Percentiles rank a stretch among this genome's conserved stretches.
Conservation (phyloP, 805 yeast genomes). For the Nakazawaea laoshanensis region DNA sequence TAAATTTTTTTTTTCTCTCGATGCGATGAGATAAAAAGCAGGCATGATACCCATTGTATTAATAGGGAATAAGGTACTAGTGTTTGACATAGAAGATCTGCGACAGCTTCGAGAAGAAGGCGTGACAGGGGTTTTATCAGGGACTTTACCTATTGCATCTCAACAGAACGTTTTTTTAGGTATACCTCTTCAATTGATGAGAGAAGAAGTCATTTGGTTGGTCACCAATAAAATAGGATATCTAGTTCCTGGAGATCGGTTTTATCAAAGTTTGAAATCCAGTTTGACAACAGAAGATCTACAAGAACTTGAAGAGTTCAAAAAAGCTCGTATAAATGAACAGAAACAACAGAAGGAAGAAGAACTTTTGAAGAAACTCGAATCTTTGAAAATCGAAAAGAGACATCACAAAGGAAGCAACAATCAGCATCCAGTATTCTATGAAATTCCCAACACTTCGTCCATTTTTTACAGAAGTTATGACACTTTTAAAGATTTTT, state of each 20-base stretch:
- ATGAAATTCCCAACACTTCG: constrained; percentile 15
- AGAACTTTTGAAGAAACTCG: constrained; percentile 13
- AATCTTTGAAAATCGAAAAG: constrained; percentile 8
- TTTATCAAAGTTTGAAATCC: constrained; percentile 15
- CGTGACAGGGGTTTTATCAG: constrained; percentile 69
- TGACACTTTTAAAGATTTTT: constrained; percentile 11
- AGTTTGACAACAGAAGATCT: constrained; percentile 11
- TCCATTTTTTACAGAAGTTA: constrained; percentile 10
- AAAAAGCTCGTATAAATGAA: constrained; percentile 11
- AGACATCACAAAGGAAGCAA: not conserved
- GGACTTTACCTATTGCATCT: constrained; percentile 84
- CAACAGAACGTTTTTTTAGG: constrained; percentile 90
- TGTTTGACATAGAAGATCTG: constrained; percentile 52
- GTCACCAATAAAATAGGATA: constrained; percentile 32
- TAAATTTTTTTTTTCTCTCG: constrained; percentile 1
- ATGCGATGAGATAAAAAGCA: not conserved
- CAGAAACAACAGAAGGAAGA: constrained; percentile 12
- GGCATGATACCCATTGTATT: constrained; percentile 23
- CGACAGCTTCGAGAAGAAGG: constrained; percentile 50
- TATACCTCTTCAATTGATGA: constrained; percentile 64
- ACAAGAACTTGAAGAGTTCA: constrained; percentile 6
- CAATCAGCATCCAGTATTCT: constrained; percentile 10
- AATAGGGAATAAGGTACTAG: constrained; percentile 36
- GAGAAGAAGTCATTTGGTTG: constrained; percentile 70
- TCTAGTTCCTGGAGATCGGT: constrained; percentile 32